These are phyloP conservation scores for Crithidia thermophila DNA, from an alignment of 208 protist genomes.

Conservation along the genomic window DNA sequence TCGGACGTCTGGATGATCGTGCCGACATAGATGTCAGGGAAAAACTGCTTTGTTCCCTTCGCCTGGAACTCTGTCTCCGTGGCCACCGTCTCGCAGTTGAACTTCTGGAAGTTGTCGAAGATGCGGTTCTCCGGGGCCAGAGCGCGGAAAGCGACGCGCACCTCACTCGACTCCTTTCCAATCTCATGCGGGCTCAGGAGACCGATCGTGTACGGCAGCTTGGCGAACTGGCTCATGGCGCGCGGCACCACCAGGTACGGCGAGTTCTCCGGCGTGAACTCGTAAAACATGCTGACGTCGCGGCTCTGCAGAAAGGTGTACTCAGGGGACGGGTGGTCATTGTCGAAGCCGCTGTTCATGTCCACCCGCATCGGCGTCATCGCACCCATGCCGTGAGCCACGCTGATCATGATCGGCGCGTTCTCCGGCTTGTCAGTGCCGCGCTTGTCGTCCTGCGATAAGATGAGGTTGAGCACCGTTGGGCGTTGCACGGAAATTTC, in stretches of 20 bases:
- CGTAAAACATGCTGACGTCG: conserved; percentile 81
- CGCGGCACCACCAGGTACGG: conserved; percentile 81
- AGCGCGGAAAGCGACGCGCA: conserved; percentile 64
- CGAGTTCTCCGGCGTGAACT: conserved; percentile 75
- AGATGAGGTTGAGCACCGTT: conserved; percentile 58
- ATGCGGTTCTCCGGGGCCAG: conserved; percentile 60
- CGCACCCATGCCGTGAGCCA: conserved; percentile 63
- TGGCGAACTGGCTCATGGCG: conserved; percentile 51
- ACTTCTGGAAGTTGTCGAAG: conserved; percentile 78
- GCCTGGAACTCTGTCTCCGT: conserved; percentile 81
- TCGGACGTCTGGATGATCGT: conserved; percentile 69
- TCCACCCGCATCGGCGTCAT: conserved; percentile 57
- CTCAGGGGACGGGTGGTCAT: conserved; percentile 68
- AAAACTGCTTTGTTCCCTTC: conserved; percentile 68
- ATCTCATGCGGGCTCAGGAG: conserved; percentile 62
- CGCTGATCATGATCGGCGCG: conserved; percentile 79
- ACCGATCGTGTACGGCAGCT: conserved; percentile 65
- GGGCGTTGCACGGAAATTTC: conserved; percentile 56
- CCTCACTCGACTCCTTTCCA: conserved; percentile 48
- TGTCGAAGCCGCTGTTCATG: conserved; percentile 79
- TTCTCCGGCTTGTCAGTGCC: conserved; percentile 65
- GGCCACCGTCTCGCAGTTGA: conserved; percentile 57
- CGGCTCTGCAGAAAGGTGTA: conserved; percentile 79
- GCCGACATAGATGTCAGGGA: conserved; percentile 83
- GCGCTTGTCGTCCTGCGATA: conserved; percentile 81